Base-by-base conservation (phyloP, 352 stramenopile species). In the Globisporangium radiosum region DNA sequence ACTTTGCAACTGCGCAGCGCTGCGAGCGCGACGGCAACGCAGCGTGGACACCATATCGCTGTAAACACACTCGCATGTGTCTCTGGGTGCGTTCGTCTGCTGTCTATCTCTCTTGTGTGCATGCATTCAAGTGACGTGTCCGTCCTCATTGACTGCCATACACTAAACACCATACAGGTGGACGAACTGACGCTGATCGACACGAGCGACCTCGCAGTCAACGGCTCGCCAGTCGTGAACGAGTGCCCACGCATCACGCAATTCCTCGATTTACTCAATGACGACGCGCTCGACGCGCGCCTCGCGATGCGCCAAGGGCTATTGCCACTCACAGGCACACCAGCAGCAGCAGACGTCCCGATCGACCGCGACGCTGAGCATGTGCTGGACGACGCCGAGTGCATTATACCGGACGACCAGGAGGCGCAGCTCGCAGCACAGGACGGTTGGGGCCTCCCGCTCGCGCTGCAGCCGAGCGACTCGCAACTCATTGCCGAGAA, bases 401-500 rank as follows among this genome's bases (percentile, higher is more conserved):
- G 65, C 55, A 62, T 81, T 17, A 87, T 91, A 36, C 72, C 75
- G 1, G 70, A 85, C 52, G 77, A 89, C 4, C 77, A 90, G 56
- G 74, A 86, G 52, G 68, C 66, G 38, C 62, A 75, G 38, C 47
- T 89, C 42, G 71, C 85, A 42, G 63, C 68, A 9, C 75, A 88
- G 47, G 79, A 87, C 13, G 81, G 69, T 1, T 91, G 81, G 81
- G 70, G 62, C 0, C 53, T 14, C 17, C 57, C 55, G 11, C 19
- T 43, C 0, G 59, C 62, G 15, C 49, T 25, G 36, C 60, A 71
- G 36, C 66, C 56, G 2, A 87, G 72, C 1, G 81, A 88, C 49
- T 90, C 81, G 54, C 71, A 90, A 57, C 57, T 90, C n/a, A 90
- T 90, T 49, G 73, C 69, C 5, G 76, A 88, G 51, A 88, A 90